Evolutionary conservation across 305 asterid species (phyloP).

Genomic region (Solanum hybrid): DNA sequence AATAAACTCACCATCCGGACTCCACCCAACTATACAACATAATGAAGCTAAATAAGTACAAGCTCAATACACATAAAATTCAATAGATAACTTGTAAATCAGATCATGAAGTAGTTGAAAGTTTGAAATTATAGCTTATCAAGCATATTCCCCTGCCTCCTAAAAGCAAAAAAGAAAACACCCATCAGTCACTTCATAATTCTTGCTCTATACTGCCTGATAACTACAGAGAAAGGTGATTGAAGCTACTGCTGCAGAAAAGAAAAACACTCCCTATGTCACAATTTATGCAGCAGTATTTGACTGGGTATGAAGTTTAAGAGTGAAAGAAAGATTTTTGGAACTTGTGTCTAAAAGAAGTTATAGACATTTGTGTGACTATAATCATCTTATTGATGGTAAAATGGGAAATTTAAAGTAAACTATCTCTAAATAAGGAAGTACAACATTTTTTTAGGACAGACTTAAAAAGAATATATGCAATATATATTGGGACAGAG

Average conservation of each 20-base stretch:
- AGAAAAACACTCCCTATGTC: not conserved
- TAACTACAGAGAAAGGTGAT: not conserved
- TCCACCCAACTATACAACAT: conserved; percentile 71
- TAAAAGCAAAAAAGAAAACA: not conserved
- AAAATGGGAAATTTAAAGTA: not conserved
- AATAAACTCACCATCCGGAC: conserved; percentile 50
- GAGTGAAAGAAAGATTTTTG: not conserved
- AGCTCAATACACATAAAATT: not conserved
- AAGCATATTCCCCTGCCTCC: not conserved
- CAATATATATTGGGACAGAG: not conserved
- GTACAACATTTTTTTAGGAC: not conserved
- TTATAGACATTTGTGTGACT: not conserved
- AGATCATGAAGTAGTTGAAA: not conserved
- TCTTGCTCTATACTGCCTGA: not conserved
- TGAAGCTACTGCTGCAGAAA: not conserved
- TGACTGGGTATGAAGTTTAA: not conserved
- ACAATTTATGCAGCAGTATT: not conserved
- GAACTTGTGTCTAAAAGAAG: not conserved
- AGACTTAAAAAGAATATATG: not conserved
- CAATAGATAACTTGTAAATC: not conserved
- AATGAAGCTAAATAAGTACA: conserved; percentile 14
- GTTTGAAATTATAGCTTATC: not conserved
- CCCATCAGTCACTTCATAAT: not conserved
- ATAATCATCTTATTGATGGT: not conserved
- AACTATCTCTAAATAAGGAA: not conserved